Conservation (phyloP, 352 stramenopile genomes). For the Elongisporangium undulatum region DNA sequence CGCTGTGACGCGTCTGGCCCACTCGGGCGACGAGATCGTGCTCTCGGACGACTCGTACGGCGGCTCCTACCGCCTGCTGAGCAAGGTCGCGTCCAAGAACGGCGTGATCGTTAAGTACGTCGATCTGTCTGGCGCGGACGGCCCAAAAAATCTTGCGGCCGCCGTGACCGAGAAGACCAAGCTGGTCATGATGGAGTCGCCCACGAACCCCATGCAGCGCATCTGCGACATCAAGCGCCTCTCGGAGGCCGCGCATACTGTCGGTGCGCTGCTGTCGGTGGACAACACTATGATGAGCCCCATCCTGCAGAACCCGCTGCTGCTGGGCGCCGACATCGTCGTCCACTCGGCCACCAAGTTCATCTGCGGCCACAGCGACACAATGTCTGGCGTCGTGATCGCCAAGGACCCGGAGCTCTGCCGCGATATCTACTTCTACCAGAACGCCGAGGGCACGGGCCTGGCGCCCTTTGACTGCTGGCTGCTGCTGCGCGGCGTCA, state of each 20-base stretch:
- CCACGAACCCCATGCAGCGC: constrained; percentile 95
- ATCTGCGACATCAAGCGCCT: constrained; percentile 92
- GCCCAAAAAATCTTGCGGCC: constrained; percentile 54
- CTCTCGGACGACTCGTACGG: constrained; percentile 96
- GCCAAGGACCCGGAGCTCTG: constrained; percentile 77
- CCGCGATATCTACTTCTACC: constrained; percentile 86
- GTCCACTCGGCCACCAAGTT: constrained; percentile 98
- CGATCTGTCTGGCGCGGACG: constrained; percentile 68
- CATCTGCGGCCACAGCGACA: constrained; percentile 96
- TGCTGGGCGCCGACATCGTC: constrained; percentile 94
- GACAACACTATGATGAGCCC: constrained; percentile 97
- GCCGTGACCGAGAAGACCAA: constrained; percentile 78
- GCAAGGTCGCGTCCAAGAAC: constrained; percentile 84
- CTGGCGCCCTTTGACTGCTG: constrained; percentile 90
- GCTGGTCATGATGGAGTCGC: constrained; percentile 96
- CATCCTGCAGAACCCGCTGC: constrained; percentile 93
- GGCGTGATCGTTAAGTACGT: constrained; percentile 79
- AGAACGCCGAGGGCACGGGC: constrained; percentile 88
- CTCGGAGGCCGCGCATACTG: constrained; percentile 69
- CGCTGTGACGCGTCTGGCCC: constrained; percentile 88
- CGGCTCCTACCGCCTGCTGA: constrained; percentile 92
- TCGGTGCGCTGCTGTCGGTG: constrained; percentile 84
- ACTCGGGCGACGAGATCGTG: constrained; percentile 90
- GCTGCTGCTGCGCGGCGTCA: constrained; percentile 86
- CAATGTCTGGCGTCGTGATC: constrained; percentile 93